These are phyloP conservation scores for Typha latifolia DNA, from an alignment of 176 grass and related monocot genomes.

Conservation along the genomic window DNA sequence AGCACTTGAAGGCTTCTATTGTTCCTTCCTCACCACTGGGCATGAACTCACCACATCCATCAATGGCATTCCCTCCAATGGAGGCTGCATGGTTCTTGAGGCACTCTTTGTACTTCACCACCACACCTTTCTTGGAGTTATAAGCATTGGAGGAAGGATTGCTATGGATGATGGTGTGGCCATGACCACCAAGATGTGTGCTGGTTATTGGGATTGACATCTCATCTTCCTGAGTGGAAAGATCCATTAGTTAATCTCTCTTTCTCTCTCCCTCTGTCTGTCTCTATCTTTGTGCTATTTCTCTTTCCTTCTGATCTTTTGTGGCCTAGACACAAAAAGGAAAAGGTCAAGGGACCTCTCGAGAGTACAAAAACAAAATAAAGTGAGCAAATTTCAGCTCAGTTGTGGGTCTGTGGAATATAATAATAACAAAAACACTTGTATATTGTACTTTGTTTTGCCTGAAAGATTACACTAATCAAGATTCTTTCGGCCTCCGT, in stretches of 20 bases:
- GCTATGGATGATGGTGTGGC: slow-evolving; percentile 2
- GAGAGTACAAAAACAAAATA: background rate
- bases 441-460: no score
- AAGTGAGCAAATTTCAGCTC: no score
- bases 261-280: background rate
- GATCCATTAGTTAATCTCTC: slow-evolving; percentile 10
- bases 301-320: background rate
- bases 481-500: no score
- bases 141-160: background rate
- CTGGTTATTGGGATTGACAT: slow-evolving; percentile 3
- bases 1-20: slow-evolving; percentile 9
- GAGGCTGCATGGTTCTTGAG: slow-evolving; percentile 21
- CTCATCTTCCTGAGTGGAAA: slow-evolving; percentile 6
- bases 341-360: slow-evolving; percentile 7
- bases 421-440: background rate
- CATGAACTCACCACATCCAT: slow-evolving; percentile 22
- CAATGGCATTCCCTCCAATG: slow-evolving; percentile 10
- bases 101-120: slow-evolving; percentile 17
- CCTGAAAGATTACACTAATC: no score
- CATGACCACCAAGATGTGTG: slow-evolving; percentile 5
- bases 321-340: background rate
- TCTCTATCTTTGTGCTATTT: slow-evolving; percentile 6
- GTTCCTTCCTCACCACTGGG: slow-evolving; percentile 11
- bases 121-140: slow-evolving; percentile 10
- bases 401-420: background rate